These are phyloP conservation scores for Puccinia novopanici DNA, from an alignment of 1,284 basidiomycete species.

Conservation along the genomic window DNA sequence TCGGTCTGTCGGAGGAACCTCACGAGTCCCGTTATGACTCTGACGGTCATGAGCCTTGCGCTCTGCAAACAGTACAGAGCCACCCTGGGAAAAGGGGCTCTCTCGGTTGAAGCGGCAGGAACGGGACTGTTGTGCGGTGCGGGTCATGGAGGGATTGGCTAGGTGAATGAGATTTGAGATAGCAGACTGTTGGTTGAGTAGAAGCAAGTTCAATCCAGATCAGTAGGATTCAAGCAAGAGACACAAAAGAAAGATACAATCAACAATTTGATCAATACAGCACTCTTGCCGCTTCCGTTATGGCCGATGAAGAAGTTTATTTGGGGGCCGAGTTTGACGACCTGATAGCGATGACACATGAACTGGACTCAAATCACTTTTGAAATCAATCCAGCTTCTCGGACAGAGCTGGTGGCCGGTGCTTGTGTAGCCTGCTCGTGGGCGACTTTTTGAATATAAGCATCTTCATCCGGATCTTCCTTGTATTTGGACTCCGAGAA, in stretches of 20 bases:
- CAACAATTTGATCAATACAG: slow-evolving; percentile 86
- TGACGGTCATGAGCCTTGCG: no score
- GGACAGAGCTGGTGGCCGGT: neutral
- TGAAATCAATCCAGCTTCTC: slow-evolving; percentile 56
- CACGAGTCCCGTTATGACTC: slow-evolving; percentile 5
- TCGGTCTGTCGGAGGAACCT: slow-evolving; percentile 2
- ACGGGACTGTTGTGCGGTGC: no score
- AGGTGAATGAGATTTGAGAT: no score
- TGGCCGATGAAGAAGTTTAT: slow-evolving; percentile 95
- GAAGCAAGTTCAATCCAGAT: no score
- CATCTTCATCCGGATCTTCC: slow-evolving; percentile 6
- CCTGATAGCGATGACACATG: slow-evolving; percentile 59
- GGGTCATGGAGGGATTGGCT: no score
- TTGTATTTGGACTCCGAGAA: neutral
- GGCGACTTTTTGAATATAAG: neutral
- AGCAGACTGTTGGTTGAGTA: no score
- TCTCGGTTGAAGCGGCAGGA: neutral
- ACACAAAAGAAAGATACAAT: no score
- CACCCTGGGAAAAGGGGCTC: slow-evolving; percentile 8
- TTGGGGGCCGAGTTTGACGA: slow-evolving; percentile 62
- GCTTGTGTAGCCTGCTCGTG: neutral
- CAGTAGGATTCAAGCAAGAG: no score
- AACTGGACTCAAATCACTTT: slow-evolving; percentile 58
- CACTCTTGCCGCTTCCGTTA: slow-evolving; percentile 80
- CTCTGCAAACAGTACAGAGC: no score